Conservation (phyloP, 305 asterid genomes). For the Solanum aculeatissimum region DNA sequence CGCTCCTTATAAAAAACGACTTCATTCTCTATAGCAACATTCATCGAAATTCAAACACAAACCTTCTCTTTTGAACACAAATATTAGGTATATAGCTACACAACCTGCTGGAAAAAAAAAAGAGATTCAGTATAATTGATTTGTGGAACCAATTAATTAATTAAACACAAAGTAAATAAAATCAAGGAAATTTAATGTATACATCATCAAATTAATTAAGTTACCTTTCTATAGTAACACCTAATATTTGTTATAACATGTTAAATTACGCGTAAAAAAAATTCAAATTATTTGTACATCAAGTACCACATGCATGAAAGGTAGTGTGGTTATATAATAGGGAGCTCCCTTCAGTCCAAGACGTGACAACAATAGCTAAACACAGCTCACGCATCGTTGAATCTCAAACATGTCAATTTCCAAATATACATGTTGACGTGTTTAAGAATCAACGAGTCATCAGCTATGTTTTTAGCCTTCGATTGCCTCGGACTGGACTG, state of each 20-base stretch:
- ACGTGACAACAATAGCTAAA: constrained; percentile 52
- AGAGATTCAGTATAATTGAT: background rate
- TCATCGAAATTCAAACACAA: background rate
- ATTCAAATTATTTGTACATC: background rate
- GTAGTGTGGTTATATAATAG: constrained; percentile 12
- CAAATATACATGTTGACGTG: constrained; percentile 3
- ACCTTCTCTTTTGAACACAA: too few species aligned
- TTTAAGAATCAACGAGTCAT: constrained; percentile 70
- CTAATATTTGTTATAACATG: background rate
- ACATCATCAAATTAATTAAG: background rate
- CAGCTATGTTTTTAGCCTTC: constrained; percentile 51
- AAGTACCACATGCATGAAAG: background rate
- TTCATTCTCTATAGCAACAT: background rate
- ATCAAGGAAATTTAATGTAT: background rate
- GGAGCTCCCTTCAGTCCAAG: constrained; percentile 99
- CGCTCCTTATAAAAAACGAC: too few species aligned
- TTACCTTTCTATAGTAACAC: background rate
- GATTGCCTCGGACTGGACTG: constrained; percentile 73
- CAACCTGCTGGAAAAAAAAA: background rate
- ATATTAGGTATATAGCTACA: background rate
- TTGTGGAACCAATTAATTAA: background rate
- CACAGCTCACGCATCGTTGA: constrained; percentile 75
- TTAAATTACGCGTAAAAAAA: background rate
- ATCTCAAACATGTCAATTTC: constrained; percentile 42
- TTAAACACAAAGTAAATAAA: background rate